Percentiles rank a stretch among this genome's conserved stretches.
Evolutionary conservation across 106 monocot species (phyloP).

Genomic region (Phalaenopsis aphrodite): DNA sequence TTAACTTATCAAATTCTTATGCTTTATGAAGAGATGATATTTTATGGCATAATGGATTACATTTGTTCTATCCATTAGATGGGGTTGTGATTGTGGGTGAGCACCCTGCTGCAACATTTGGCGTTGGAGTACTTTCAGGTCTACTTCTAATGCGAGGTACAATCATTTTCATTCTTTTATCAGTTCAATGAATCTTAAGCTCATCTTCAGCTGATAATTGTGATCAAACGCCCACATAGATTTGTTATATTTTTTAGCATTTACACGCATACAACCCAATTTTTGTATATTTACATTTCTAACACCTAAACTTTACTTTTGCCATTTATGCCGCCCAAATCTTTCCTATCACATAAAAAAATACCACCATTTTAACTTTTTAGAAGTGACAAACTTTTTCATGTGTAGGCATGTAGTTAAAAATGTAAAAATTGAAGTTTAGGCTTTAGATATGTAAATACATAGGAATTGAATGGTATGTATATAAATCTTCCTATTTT

Average conservation of each 20-base stretch:
- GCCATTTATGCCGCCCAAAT: too few species aligned
- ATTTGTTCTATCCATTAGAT: constrained; percentile 10
- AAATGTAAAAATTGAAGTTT: too few species aligned
- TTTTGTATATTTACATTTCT: too few species aligned
- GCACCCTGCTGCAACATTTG: constrained; percentile 15
- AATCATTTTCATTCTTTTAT: background rate
- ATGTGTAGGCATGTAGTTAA: too few species aligned
- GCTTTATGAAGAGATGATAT: background rate
- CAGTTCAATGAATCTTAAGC: background rate
- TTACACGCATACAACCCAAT: too few species aligned
- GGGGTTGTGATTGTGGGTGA: constrained; percentile 16
- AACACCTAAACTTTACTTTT: too few species aligned
- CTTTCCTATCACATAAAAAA: too few species aligned
- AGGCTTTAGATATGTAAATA: too few species aligned
- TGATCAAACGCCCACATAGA: background rate
- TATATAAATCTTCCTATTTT: too few species aligned
- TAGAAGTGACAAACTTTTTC: too few species aligned
- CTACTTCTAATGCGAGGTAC: constrained; percentile 26
- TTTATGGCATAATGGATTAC: background rate
- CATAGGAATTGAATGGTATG: too few species aligned
- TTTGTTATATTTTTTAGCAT: background rate
- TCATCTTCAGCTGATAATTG: background rate
- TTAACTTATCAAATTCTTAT: background rate
- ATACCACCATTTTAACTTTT: too few species aligned
- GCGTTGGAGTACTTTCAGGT: constrained; percentile 12